Conservation (phyloP, 2,329 filamentous ascomycete genomes). For the Scedosporium boydii region DNA sequence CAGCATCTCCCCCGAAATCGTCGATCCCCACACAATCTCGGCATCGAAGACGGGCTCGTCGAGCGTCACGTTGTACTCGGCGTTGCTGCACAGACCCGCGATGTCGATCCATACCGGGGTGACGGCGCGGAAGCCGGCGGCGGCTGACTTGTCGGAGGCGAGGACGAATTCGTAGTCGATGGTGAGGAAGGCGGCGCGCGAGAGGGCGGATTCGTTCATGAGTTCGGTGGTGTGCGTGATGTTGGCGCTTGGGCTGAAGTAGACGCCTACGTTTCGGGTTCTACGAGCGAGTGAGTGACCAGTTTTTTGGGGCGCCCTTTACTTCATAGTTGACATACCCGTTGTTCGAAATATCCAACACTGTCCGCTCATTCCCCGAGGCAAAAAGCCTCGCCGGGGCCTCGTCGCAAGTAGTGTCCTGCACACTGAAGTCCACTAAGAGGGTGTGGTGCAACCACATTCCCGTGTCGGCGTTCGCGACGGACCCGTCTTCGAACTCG, state of each 20-base stretch:
- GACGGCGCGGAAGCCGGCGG: slow-evolving; percentile 9
- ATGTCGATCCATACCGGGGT: slow-evolving; percentile 16
- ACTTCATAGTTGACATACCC: slow-evolving; percentile 9
- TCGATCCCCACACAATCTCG: slow-evolving; percentile 1
- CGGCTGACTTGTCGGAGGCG: neutral
- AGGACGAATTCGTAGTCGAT: slow-evolving; percentile 15
- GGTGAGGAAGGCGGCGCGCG: slow-evolving; percentile 11
- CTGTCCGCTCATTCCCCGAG: slow-evolving; percentile 15
- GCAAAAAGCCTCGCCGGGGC: slow-evolving; percentile 10
- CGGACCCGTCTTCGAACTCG: slow-evolving; percentile 18
- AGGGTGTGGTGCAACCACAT: slow-evolving; percentile 20
- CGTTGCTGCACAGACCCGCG: slow-evolving; percentile 13
- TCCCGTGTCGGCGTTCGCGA: slow-evolving; percentile 20
- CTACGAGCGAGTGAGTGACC: slow-evolving; percentile 2
- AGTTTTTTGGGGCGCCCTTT: neutral
- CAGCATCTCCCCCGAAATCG: slow-evolving; percentile 3
- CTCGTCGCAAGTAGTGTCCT: neutral
- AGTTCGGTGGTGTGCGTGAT: slow-evolving; percentile 11
- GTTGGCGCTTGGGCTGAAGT: slow-evolving; percentile 8
- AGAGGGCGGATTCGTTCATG: slow-evolving; percentile 12
- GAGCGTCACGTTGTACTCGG: slow-evolving; percentile 9
- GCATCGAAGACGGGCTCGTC: neutral
- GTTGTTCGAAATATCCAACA: slow-evolving; percentile 11
- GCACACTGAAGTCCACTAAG: neutral
- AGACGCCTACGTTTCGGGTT: slow-evolving; percentile 14